Percentiles rank a stretch among this genome's conserved stretches.
phyloP scores from a whole-genome alignment of 306 rosid species.

The Hippophae rhamnoides region DNA sequence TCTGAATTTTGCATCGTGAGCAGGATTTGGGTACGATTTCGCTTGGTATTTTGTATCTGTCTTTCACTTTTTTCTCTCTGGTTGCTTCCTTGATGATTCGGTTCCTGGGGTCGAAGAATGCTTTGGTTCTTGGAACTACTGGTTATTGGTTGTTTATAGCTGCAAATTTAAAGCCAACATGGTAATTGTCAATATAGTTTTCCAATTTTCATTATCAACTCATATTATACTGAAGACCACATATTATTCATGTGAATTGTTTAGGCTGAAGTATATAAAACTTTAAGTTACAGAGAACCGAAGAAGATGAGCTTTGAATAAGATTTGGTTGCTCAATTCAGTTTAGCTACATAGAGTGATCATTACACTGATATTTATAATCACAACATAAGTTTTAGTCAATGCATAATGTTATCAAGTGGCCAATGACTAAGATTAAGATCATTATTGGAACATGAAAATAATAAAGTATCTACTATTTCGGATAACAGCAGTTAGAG shows the following conservation, averaged over 20 bases:
- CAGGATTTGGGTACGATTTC: slow-evolving; percentile 72
- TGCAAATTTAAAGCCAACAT: slow-evolving; percentile 75
- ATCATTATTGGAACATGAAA: no score
- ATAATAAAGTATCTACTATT: no score
- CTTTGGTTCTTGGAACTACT: slow-evolving; percentile 72
- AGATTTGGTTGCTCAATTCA: no score
- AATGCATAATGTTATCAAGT: no score
- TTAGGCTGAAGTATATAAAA: background rate
- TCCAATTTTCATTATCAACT: no score
- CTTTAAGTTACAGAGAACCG: background rate
- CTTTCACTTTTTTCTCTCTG: slow-evolving; percentile 72
- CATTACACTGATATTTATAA: no score
- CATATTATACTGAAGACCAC: background rate
- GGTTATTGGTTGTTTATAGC: slow-evolving; percentile 85
- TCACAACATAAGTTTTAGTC: no score
- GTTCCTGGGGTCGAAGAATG: slow-evolving; percentile 62
- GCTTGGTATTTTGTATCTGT: slow-evolving; percentile 68
- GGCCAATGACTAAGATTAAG: no score
- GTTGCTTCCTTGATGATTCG: slow-evolving; percentile 81
- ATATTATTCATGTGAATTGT: background rate
- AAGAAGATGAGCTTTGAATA: no score
- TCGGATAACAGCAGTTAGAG: no score
- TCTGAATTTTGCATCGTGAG: slow-evolving; percentile 45
- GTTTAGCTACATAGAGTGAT: no score
- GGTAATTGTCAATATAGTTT: slow-evolving; percentile 29